Percentiles rank a stretch among this genome's conserved stretches.
phyloP scores from a whole-genome alignment of 495 filamentous ascomycete species.

The Neurospora sublineolata region DNA sequence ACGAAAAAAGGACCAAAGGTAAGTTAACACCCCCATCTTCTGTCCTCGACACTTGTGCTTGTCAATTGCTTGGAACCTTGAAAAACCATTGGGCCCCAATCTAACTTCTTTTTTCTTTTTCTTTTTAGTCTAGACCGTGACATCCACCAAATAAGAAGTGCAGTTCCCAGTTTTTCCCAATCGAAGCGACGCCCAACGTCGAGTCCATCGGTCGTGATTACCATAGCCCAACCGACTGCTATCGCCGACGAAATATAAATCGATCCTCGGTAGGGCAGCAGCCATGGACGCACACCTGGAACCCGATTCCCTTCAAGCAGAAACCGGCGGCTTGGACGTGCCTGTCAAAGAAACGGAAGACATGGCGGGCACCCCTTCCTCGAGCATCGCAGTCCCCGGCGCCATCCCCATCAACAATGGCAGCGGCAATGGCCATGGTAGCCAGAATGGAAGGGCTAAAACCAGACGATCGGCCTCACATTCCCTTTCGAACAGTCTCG shows the following conservation, averaged over 20 bases:
- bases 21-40: not conserved
- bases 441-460: not conserved
- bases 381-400: not conserved
- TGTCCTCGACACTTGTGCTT: not conserved
- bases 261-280: not conserved
- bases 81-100: not conserved
- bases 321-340: not conserved
- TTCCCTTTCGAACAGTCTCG: constrained; percentile 14
- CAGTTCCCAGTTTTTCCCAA: not conserved
- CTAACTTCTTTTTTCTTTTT: not conserved
- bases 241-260: not conserved
- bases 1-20: not conserved
- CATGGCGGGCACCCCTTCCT: not conserved
- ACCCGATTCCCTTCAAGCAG: not conserved
- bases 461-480: constrained; percentile 4
- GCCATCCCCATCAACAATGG: constrained; percentile 1
- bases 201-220: not conserved
- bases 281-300: not conserved
- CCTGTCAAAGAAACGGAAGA: not conserved
- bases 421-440: not conserved
- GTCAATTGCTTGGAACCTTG: not conserved
- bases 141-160: not conserved
- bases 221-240: not conserved
- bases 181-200: not conserved
- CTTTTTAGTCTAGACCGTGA: not conserved